Conservation (phyloP, 208 protist genomes). For the Tritrichomonas foetus region DNA sequence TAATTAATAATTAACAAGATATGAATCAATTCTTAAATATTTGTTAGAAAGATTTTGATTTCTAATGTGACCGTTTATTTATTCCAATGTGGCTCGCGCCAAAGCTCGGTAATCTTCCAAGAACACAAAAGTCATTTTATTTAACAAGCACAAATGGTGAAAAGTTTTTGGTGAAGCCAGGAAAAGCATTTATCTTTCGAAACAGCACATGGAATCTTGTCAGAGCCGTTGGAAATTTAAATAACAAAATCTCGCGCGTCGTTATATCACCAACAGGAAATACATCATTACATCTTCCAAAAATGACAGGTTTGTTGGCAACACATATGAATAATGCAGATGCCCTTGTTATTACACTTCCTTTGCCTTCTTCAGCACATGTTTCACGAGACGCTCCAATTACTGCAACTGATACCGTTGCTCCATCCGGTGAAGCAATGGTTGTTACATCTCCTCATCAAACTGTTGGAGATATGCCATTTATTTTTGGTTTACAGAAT, state of each 20-base stretch:
- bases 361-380: background rate
- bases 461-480: background rate
- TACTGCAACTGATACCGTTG: background rate
- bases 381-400: background rate
- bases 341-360: background rate
- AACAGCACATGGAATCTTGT: background rate
- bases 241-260: background rate
- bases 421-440: background rate
- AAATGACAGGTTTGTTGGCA: background rate
- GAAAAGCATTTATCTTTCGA: background rate
- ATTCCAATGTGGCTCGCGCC: slow-evolving; percentile 7
- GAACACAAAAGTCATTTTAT: background rate
- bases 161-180: background rate
- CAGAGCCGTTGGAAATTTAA: background rate
- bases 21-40: too few species aligned
- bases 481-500: background rate
- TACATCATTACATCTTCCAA: slow-evolving; percentile 11
- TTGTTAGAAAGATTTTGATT: too few species aligned
- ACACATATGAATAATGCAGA: background rate
- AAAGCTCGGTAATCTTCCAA: background rate
- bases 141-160: background rate
- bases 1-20: too few species aligned
- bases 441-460: background rate
- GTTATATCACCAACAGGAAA: background rate
- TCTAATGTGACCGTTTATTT: too few species aligned